phyloP scores from a whole-genome alignment of 192 early-diverging fungal species.

The Backusella macrospora region DNA sequence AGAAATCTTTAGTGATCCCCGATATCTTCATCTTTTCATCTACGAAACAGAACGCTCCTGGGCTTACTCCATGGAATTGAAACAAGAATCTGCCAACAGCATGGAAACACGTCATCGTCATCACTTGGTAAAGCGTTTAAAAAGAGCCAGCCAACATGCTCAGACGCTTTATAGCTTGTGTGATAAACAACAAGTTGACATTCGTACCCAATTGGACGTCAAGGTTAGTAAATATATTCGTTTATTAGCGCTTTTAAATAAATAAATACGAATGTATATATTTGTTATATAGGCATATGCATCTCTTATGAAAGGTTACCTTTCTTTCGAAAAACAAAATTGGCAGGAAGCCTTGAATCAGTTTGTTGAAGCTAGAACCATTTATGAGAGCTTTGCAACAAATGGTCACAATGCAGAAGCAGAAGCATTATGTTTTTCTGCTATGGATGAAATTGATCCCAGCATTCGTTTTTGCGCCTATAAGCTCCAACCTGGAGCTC shows the following conservation, averaged over 20 bases:
- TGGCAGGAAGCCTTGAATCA: constrained; percentile 68
- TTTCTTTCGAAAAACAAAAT: constrained; percentile 67
- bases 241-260: too few species aligned
- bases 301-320: constrained; percentile 64
- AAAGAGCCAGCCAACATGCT: constrained; percentile 60
- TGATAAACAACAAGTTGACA: constrained; percentile 51
- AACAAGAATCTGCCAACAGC: constrained; percentile 52
- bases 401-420: constrained; percentile 56
- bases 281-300: constrained; percentile 61
- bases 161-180: constrained; percentile 50
- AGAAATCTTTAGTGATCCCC: constrained; percentile 47
- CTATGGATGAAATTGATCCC: constrained; percentile 78
- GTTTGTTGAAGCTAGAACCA: constrained; percentile 64
- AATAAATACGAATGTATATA: neutral
- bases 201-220: constrained; percentile 55
- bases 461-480: constrained; percentile 83
- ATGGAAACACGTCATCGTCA: constrained; percentile 68
- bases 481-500: constrained; percentile 56
- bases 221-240: constrained; percentile 39
- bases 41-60: constrained; percentile 77
- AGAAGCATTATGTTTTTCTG: constrained; percentile 63
- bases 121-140: constrained; percentile 65
- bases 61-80: constrained; percentile 81
- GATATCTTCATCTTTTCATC: constrained; percentile 62
- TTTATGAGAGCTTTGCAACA: constrained; percentile 66